Base-by-base conservation (phyloP, 768 basidiomycete species). In the Rhodotorula babjevae region DNA sequence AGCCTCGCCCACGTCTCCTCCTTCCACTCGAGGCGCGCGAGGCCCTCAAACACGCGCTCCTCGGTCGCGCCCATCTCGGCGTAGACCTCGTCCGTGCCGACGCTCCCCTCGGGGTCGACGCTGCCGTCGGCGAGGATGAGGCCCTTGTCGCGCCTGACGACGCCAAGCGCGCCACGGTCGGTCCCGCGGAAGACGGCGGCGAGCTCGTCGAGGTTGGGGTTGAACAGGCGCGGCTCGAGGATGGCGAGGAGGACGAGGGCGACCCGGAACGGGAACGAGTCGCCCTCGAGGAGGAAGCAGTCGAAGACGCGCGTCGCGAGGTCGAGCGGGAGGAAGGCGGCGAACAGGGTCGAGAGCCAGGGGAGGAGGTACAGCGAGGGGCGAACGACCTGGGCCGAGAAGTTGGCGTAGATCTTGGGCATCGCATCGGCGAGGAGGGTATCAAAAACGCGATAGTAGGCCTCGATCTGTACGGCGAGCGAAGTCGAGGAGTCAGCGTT, bases 381-480 rank as follows among this genome's bases (percentile, higher is more conserved):
- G 2, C 92, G 89, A 78, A 95, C 87, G 73, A 93, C 91, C 79
- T 93, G 91, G 82, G 92, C 91, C 80, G 92, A 93, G 73, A 95
- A 92, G 93, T 79, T 36, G 27, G 57, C 47, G 75, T 87, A 79
- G 78, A 94, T 92, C 88, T 82, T 93, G 2, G 93, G 93, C 92
- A 95, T 93, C 42, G 88, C 87, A 80, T 95, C 93, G 27, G 93
- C 93, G 44, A 94, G 84, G 33, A 94, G 80, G 1, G 93, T 94
- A 79, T 94, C 93, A 74, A 95, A 95, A 78, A 94, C 93, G 77
- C 92, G 87, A 82, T 91, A 93, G 81, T 94, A 94, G 10, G 90
- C 92, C 80, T 93, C 92, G 63, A 91, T 87, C 92, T 93, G 80
- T 7, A 4, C 21, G 29, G 29, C 5, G 9, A 4, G 36, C 9